phyloP scores from a whole-genome alignment of 225 moss, liverwort and hornwort genomes.

The Rhytidiadelphus loreus region DNA sequence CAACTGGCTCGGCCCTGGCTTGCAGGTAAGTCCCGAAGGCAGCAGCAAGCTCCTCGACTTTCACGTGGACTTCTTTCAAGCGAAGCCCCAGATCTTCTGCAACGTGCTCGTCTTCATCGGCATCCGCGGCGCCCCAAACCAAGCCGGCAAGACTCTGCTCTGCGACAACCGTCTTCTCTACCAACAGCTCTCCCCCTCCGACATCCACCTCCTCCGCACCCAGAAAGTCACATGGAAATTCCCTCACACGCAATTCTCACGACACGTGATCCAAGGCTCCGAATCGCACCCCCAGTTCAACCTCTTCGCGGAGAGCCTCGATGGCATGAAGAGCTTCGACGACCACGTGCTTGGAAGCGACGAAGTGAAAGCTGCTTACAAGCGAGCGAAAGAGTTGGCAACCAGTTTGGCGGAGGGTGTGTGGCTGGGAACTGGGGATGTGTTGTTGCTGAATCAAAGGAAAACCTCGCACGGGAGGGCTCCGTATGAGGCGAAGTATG shows the following conservation, averaged over 20 bases:
- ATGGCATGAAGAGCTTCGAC: not conserved
- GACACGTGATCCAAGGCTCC: conserved; percentile 3
- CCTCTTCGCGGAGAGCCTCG: conserved; percentile 8
- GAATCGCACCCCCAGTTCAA: conserved; percentile 9
- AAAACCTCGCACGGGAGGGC: conserved; percentile 7
- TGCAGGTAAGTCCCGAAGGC: conserved; percentile 16
- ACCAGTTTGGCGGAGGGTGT: not conserved
- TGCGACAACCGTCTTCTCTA: conserved; percentile 13
- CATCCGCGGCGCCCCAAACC: conserved; percentile 1
- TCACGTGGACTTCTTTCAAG: conserved; percentile 21
- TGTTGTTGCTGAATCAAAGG: conserved; percentile 14
- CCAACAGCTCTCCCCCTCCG: not conserved
- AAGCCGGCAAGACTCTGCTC: conserved; percentile 14
- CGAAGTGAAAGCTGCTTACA: conserved; percentile 19
- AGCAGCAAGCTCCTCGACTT: conserved; percentile 10
- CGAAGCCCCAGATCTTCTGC: not conserved
- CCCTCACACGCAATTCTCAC: not conserved
- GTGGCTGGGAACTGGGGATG: conserved; percentile 28
- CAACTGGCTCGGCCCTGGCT: not conserved
- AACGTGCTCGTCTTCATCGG: conserved; percentile 5
- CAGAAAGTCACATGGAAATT: conserved; percentile 11
- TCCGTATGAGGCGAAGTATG: conserved; percentile 12
- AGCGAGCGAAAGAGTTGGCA: not conserved
- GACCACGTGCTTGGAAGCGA: not conserved
- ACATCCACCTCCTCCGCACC: conserved; percentile 8